Base-by-base conservation (phyloP, 768 basidiomycete species). In the Mycena venus region DNA sequence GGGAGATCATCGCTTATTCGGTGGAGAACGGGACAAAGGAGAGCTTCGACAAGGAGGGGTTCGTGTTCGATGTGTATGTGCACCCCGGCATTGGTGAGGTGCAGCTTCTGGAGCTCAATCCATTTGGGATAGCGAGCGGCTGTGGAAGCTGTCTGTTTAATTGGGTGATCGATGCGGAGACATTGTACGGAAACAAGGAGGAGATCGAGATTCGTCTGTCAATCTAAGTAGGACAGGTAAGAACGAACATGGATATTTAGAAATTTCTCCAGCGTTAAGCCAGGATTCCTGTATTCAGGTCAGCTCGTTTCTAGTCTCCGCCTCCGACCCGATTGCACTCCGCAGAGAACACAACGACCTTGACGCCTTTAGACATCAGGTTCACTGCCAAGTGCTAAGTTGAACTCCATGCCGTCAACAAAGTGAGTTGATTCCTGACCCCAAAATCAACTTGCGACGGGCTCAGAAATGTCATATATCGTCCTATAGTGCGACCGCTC, bases 141-240 rank as follows among this genome's bases (percentile, higher is more conserved):
- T 71, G 70, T 34, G 70, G 70, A 11, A 59, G 70, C 42, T 71
- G 70, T 36, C 40, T 71, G 40, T 71, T 71, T 55, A 56, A 71
- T 64, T 65, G 70, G 70, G 70, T 64, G n/a, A 56, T 38, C 38
- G 70, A 71, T 38, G 70, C 62, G 55, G 62, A 71, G 70, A 71
- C 70, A 29, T 56, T 71, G 70, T 71, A 64, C 21, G 70, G 70
- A 15, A 23, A 8, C 27, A 71, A 71, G 53, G 62, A 71, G 7
- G 70, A 71, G 51, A 47, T 71, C 7, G 70, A 71, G n/a, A 62
- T 71, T 1, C 51, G 70, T 2, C 14, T 71, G 53, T 42, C 70
- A 9, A 36, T 71, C 5, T 71, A 64, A 38, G 68, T 51, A 51
- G 53, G 19, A 49, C 47, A 49, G 47, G 42, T 42, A 42, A 42